A percentile compares a stretch with the other conserved stretches of the same genome.
Evolutionary conservation across 2,329 filamentous ascomycete genomes (phyloP).

Genomic region (Sporothrix schenckii): DNA sequence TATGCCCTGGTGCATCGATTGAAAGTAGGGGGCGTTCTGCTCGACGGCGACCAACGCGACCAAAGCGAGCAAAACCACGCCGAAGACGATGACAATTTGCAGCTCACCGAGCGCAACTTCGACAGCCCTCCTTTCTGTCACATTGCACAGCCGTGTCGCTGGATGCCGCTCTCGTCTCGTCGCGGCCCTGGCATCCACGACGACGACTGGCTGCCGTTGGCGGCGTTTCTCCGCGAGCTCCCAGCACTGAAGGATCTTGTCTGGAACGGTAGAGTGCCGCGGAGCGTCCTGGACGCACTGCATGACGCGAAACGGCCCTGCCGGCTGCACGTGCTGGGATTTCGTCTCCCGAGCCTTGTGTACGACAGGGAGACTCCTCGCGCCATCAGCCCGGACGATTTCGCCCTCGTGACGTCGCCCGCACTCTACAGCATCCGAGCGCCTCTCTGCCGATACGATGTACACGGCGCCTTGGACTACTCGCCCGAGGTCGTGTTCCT

Average conservation of each 20-base stretch:
- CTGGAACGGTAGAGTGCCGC: background rate
- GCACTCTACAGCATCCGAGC: background rate
- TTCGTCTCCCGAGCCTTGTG: background rate
- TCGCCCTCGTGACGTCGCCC: background rate
- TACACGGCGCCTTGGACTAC: background rate
- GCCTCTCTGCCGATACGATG: too few relatives aligned
- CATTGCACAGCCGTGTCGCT: too few relatives aligned
- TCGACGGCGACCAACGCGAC: too few relatives aligned
- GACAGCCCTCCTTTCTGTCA: too few relatives aligned
- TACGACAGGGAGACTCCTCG: background rate
- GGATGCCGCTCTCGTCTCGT: background rate
- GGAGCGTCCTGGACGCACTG: background rate
- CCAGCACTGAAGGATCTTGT: background rate
- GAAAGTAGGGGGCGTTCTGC: background rate
- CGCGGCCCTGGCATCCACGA: background rate
- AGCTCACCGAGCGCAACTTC: too few relatives aligned
- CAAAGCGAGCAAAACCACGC: too few relatives aligned
- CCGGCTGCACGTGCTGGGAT: background rate
- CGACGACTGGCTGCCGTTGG: background rate
- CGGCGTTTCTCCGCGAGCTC: background rate
- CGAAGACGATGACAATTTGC: too few relatives aligned
- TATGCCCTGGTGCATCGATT: background rate
- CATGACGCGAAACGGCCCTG: background rate
- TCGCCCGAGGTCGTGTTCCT: background rate
- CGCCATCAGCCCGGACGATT: background rate